Evolutionary conservation across 768 basidiomycete genomes (phyloP).

Genomic region (Suillus bovinus): DNA sequence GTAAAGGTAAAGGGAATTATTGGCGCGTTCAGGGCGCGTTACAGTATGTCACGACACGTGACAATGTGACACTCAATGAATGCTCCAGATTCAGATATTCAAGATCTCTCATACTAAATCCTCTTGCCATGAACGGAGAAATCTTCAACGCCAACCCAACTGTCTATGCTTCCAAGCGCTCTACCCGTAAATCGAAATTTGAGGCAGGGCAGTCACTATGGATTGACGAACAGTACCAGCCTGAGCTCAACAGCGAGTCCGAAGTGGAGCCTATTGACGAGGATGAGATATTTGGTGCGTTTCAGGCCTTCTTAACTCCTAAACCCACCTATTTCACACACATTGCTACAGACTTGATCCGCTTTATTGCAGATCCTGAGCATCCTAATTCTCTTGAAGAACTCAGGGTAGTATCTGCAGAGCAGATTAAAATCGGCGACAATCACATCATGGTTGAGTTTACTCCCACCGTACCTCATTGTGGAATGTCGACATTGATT

Average conservation of each 20-base stretch:
- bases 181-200: conserved; percentile 42
- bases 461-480: conserved; percentile 97
- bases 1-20: conserved; percentile 20
- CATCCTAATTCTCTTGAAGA: conserved; percentile 94
- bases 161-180: conserved; percentile 59
- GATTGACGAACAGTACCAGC: conserved; percentile 48
- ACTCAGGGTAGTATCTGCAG: conserved; percentile 89
- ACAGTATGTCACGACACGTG: conserved; percentile 27
- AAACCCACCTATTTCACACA: conserved; percentile 9
- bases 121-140: conserved; percentile 48
- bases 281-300: conserved; percentile 88
- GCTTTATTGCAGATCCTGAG: conserved; percentile 93
- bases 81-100: neutral
- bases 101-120: conserved; percentile 14
- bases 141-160: conserved; percentile 91
- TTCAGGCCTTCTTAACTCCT: neutral
- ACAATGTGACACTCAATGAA: conserved; percentile 21
- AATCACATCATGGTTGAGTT: conserved; percentile 86
- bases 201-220: conserved; percentile 56
- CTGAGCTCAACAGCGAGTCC: conserved; percentile 37
- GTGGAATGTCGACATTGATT: conserved; percentile 96
- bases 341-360: conserved; percentile 69
- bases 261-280: conserved; percentile 77
- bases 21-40: conserved; percentile 20
- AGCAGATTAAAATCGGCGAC: conserved; percentile 68